Evolutionary conservation across 352 stramenopile species (phyloP).

Genomic region (Globisporangium megalacanthum): DNA sequence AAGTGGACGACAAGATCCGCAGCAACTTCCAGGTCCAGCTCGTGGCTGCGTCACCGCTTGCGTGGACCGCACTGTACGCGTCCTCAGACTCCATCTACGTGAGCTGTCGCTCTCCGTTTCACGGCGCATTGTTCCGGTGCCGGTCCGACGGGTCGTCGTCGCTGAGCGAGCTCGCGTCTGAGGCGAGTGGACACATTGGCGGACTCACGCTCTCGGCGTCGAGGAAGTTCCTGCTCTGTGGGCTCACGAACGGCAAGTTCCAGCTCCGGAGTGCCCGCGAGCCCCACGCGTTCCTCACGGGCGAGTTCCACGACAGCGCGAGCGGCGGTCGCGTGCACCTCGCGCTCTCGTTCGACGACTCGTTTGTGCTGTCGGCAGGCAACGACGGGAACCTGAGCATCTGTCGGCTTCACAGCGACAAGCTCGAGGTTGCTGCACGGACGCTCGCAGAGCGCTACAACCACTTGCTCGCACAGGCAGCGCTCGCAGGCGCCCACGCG

Average conservation of each 20-base stretch:
- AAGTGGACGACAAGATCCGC: constrained; percentile 42
- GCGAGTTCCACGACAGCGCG: constrained; percentile 71
- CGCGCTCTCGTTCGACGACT: constrained; percentile 81
- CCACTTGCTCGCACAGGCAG: constrained; percentile 36
- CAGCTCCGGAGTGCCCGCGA: constrained; percentile 46
- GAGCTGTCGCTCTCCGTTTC: constrained; percentile 34
- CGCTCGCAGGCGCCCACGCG: constrained; percentile 47
- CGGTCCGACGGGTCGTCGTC: constrained; percentile 24
- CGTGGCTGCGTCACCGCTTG: constrained; percentile 15
- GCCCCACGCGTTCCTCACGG: constrained; percentile 63
- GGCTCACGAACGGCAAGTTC: constrained; percentile 76
- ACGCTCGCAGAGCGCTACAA: constrained; percentile 31
- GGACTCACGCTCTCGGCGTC: constrained; percentile 41
- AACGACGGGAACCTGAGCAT: constrained; percentile 76
- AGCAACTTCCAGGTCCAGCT: constrained; percentile 45
- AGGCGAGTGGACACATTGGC: constrained; percentile 27
- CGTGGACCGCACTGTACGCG: constrained; percentile 39
- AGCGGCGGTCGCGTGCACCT: constrained; percentile 19
- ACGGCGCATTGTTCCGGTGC: constrained; percentile 29
- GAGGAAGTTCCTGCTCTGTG: constrained; percentile 67
- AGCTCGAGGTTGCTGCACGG: constrained; percentile 35
- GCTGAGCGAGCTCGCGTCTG: constrained; percentile 37
- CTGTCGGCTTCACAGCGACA: constrained; percentile 50
- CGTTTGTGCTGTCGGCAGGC: constrained; percentile 64
- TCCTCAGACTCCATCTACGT: constrained; percentile 35